phyloP scores from a whole-genome alignment of 495 filamentous ascomycete species.

The Bacidia gigantensis region DNA sequence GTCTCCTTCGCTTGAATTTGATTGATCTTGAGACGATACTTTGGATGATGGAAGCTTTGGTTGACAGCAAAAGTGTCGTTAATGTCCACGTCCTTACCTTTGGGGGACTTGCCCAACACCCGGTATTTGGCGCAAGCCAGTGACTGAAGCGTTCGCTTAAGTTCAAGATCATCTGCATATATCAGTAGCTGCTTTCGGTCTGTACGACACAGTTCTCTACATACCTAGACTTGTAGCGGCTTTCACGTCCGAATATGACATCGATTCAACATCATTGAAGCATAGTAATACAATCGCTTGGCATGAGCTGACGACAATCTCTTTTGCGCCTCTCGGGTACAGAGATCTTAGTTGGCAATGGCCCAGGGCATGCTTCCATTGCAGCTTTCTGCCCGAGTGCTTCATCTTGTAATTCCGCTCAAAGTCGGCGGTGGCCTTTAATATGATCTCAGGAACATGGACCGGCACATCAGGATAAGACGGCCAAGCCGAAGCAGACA shows the following conservation, averaged over 20 bases:
- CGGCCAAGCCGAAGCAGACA: slow-evolving; percentile 83
- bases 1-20: slow-evolving; percentile 96
- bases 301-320: slow-evolving; percentile 74
- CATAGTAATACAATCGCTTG: slow-evolving; percentile 83
- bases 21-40: slow-evolving; percentile 95
- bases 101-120: slow-evolving; percentile 76
- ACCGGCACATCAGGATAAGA: slow-evolving; percentile 72
- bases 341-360: slow-evolving; percentile 70
- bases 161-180: slow-evolving; percentile 50
- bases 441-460: slow-evolving; percentile 57
- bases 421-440: slow-evolving; percentile 54
- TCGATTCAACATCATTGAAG: slow-evolving; percentile 62
- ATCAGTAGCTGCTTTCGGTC: slow-evolving; percentile 14
- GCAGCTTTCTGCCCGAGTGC: slow-evolving; percentile 70
- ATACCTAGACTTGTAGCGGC: slow-evolving; percentile 53
- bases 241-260: slow-evolving; percentile 59
- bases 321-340: slow-evolving; percentile 68
- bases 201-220: slow-evolving; percentile 14
- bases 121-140: slow-evolving; percentile 80
- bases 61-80: slow-evolving; percentile 79
- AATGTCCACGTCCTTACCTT: slow-evolving; percentile 59
- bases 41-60: slow-evolving; percentile 55
- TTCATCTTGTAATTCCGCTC: slow-evolving; percentile 72
- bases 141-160: slow-evolving; percentile 83
- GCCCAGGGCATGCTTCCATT: slow-evolving; percentile 83